Evolutionary conservation across 495 filamentous ascomycete genomes (phyloP), one percentile per base, ranked within the genome.

Genomic region (Entonaema liquescens): DNA sequence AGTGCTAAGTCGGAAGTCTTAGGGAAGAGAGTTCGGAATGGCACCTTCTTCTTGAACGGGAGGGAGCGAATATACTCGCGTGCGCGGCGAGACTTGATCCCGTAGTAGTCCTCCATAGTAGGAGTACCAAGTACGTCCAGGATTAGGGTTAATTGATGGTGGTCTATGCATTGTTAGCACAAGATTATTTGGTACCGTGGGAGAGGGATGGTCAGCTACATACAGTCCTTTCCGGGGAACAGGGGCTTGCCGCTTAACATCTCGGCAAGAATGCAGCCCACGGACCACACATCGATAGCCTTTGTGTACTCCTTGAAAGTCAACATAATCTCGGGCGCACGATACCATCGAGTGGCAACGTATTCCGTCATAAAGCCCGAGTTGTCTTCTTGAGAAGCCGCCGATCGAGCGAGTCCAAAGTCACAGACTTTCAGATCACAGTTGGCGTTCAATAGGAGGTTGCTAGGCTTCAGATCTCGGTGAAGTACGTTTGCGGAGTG

Each of bases 341-440:
- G 92, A 80, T 99, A 99, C 96, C 96, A 99, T 76, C 96, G 88
- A 59, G 96, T 99, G 52, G 96, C 96, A 60, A 99, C 96, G 78
- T 99, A 99, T 92, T 99, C 96, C 15, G 96, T 99, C 96, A 99
- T 99, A 87, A 98, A 99, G 28, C 96, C 96, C 7, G 95, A 97
- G 82, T 99, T 99, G 79, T 99, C 96, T 73, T 98, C 96, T 73
- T 91, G 95, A 59, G 91, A 97, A 38, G 91, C 95, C 52, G 93
- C 96, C 62, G 90, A 98, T 77, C 96, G 86, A 55, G 96, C 96
- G 31, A 99, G 87, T 68, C 96, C 96, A 74, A 99, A 99, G 78
- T 99, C 96, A 81, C 93, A 97, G 70, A 99, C 96, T 83, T 99
- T 99, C 74, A 99, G 84, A 80, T 99, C 96, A 78, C 96, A 99